phyloP scores from a whole-genome alignment of 2,329 filamentous ascomycete genomes.

The Daldinia sp. region DNA sequence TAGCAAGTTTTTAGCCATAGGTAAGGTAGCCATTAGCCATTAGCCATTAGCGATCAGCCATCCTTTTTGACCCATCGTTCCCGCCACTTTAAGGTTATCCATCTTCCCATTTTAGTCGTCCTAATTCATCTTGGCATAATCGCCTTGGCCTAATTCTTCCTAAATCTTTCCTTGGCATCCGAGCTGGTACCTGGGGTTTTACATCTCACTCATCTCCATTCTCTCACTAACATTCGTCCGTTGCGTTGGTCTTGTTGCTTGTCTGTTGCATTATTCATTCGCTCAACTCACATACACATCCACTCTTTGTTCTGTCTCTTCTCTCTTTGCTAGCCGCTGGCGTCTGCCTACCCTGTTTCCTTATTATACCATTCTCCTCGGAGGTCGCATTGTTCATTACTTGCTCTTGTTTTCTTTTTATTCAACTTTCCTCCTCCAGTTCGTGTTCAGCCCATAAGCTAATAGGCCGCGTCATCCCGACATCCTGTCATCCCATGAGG shows the following conservation, averaged over 20 bases:
- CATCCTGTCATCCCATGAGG: not conserved
- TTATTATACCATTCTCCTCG: conserved; percentile 6
- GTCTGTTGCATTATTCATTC: conserved; percentile 2
- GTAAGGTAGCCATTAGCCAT: not conserved
- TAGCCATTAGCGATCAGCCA: not conserved
- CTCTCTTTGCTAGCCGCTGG: conserved; percentile 1
- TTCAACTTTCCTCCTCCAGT: not conserved
- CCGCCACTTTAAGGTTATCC: conserved; percentile 12
- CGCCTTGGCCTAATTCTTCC: conserved; percentile 9
- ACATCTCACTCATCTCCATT: not conserved
- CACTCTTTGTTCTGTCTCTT: not conserved
- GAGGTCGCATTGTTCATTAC: not conserved
- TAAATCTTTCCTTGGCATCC: conserved; percentile 27
- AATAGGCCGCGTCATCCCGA: conserved; percentile 12
- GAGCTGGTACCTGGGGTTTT: conserved; percentile 31
- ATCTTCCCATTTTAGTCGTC: conserved; percentile 10
- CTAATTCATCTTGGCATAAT: not conserved
- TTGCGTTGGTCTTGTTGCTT: not conserved
- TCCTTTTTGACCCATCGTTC: not conserved
- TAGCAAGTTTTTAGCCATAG: not conserved
- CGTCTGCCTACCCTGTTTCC: not conserved
- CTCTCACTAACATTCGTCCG: not conserved
- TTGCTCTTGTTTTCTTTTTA: not conserved
- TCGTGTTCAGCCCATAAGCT: not conserved
- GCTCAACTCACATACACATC: not conserved